Base-by-base conservation (phyloP, 495 filamentous ascomycete species). In the Neurospora sp. region DNA sequence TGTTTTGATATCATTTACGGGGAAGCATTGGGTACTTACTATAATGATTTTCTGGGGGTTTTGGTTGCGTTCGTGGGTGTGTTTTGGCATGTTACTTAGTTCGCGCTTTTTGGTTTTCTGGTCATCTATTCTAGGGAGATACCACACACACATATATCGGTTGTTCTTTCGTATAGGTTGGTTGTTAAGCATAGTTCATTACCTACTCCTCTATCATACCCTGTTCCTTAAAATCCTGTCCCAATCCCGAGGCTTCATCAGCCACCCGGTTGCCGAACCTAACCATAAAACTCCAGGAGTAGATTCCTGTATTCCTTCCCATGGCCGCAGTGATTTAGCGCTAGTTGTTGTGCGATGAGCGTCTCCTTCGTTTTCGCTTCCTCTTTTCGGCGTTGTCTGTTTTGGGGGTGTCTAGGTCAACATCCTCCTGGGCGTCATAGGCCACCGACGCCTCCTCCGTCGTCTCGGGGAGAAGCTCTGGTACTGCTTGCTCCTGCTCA, bases 1-100 rank as follows among this genome's bases (percentile, higher is more conserved):
- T 96, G 40, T 87, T 87, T 74, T 86, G 69, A 77, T 66, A 14
- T 0, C 0, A 7, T 31, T 42, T 12, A 42, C 40, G 40, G 14
- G 14, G 14, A 42, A 66, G 27, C 27, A 35, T 18, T 66, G 53
- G 53, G 27, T 35, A 66, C 39, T 18, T 42, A 42, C 14, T 5
- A 37, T 37, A 66, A 35, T 66, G 27, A 31, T 16, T 66, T 18
- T 59, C 18, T 42, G 40, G 40, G 41, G 44, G 44, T 9, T 48
- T 48, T n/a, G 41, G 41, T 44, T 44, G 41, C 40, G 16, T 40
- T 40, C 10, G 39, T 22, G 6, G 22, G 53, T 31, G 22, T 66
- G 27, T 66, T 48, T 35, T 35, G 53, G 53, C 53, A 66, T 66
- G 22, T 37, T 14, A 37, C 31, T 22, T 12, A 5, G 53, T 16